phyloP scores from a whole-genome alignment of 2,329 filamentous ascomycete genomes.

The Harringtonia aguacate region DNA sequence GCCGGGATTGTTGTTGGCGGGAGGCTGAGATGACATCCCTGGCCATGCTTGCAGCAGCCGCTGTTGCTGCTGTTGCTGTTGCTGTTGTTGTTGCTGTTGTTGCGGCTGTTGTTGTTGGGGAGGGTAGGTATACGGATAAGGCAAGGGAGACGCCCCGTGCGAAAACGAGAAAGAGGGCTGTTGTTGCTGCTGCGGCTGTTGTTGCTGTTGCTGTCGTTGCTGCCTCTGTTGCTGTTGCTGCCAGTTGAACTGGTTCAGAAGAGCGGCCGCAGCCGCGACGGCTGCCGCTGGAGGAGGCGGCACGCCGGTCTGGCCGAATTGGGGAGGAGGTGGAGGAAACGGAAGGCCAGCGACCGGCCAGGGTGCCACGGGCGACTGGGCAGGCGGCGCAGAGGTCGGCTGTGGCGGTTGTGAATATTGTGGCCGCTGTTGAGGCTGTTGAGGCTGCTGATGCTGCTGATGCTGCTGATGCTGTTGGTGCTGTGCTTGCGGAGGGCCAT shows the following conservation, averaged over 20 bases:
- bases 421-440: background rate
- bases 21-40: background rate
- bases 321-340: constrained; percentile 16
- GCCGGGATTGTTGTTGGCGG: background rate
- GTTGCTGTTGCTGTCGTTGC: constrained; percentile 11
- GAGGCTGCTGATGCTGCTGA: background rate
- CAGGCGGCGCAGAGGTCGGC: constrained; percentile 14
- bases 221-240: constrained; percentile 23
- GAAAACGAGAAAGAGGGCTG: background rate
- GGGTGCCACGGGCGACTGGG: background rate
- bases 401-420: constrained; percentile 9
- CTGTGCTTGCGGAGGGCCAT: background rate
- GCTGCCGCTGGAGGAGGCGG: background rate
- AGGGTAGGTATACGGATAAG: background rate
- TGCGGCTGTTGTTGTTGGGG: constrained; percentile 3
- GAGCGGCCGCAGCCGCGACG: constrained; percentile 3
- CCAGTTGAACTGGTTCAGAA: constrained; percentile 12
- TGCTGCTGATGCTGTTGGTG: background rate
- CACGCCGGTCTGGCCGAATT: background rate
- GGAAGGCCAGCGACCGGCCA: constrained; percentile 9
- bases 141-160: background rate
- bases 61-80: constrained; percentile 4
- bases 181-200: constrained; percentile 2
- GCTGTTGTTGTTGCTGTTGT: constrained; percentile 2
- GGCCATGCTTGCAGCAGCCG: background rate